These are phyloP conservation scores for Fraxinus latifolia DNA, from an alignment of 305 asterid genomes.

Conservation along the genomic window DNA sequence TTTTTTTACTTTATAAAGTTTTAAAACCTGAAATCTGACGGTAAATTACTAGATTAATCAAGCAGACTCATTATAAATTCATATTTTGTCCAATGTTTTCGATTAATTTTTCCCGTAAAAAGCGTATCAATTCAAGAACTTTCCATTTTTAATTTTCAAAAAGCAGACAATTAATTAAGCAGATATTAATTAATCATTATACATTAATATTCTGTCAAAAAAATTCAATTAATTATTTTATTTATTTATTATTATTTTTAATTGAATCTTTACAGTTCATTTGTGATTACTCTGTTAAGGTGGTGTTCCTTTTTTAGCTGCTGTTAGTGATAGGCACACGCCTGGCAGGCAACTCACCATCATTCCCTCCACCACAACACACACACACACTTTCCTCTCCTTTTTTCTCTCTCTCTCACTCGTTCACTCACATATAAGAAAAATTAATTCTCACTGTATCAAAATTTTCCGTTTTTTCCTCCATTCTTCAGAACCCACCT, in stretches of 20 bases:
- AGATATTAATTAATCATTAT: neutral
- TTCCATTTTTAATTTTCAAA: neutral
- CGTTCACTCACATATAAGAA: constrained; percentile 17
- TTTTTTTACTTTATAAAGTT: neutral
- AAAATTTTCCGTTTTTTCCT: constrained; percentile 25
- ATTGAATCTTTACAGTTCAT: constrained; percentile 60
- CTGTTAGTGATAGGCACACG: constrained; percentile 56
- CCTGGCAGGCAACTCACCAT: constrained; percentile 68
- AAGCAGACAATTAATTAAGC: neutral
- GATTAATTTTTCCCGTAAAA: neutral
- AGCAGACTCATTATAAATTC: neutral
- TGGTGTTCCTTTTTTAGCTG: constrained; percentile 42
- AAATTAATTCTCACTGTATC: constrained; percentile 12
- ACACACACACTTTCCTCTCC: neutral
- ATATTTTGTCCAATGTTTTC: neutral
- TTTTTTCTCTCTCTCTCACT: constrained; percentile 3
- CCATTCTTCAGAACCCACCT: constrained; percentile 22
- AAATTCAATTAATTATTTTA: neutral
- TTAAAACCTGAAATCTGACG: neutral
- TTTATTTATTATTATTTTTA: neutral
- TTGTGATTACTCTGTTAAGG: constrained; percentile 33
- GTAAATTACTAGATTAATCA: neutral
- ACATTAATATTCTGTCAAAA: neutral
- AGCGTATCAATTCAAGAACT: neutral
- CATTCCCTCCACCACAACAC: constrained; percentile 47